Conservation (phyloP, 169 alveolate genomes). For the Neospora caninum region DNA sequence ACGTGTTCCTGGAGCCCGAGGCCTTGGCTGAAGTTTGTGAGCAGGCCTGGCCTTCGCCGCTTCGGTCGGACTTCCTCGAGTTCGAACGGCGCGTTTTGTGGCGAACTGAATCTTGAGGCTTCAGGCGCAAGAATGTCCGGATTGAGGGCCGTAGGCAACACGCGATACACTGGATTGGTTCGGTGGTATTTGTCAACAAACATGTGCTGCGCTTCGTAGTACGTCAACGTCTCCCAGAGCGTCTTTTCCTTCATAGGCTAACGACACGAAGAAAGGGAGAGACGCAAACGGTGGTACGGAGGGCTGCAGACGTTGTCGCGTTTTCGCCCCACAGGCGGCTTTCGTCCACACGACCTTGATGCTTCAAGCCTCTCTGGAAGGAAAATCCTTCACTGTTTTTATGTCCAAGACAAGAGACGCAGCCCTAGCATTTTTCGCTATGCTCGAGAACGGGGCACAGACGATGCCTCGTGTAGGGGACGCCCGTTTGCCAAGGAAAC, state of each 20-base stretch:
- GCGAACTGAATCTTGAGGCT: not conserved
- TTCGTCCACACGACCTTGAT: too few relatives aligned
- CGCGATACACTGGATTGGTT: constrained; percentile 62
- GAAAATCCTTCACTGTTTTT: too few relatives aligned
- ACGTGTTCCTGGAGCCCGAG: not conserved
- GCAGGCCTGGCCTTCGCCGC: not conserved
- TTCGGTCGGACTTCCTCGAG: not conserved
- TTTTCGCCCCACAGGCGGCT: too few relatives aligned
- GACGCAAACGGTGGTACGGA: not conserved
- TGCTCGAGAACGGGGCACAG: too few relatives aligned
- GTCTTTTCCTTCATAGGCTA: constrained; percentile 34
- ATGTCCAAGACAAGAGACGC: too few relatives aligned
- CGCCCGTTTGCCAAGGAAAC: too few relatives aligned
- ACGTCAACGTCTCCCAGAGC: constrained; percentile 59
- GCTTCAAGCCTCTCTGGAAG: too few relatives aligned
- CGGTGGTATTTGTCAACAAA: constrained; percentile 63
- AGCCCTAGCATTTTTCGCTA: too few relatives aligned
- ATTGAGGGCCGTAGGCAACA: constrained; percentile 46
- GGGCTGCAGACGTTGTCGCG: too few relatives aligned
- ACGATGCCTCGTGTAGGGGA: too few relatives aligned
- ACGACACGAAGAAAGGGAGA: not conserved
- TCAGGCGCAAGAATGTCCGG: constrained; percentile 45
- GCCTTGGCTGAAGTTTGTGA: not conserved
- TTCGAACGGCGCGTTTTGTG: not conserved
- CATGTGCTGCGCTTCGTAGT: constrained; percentile 65